phyloP scores from a whole-genome alignment of 2,329 filamentous ascomycete species.

The Cladosporium sp. region DNA sequence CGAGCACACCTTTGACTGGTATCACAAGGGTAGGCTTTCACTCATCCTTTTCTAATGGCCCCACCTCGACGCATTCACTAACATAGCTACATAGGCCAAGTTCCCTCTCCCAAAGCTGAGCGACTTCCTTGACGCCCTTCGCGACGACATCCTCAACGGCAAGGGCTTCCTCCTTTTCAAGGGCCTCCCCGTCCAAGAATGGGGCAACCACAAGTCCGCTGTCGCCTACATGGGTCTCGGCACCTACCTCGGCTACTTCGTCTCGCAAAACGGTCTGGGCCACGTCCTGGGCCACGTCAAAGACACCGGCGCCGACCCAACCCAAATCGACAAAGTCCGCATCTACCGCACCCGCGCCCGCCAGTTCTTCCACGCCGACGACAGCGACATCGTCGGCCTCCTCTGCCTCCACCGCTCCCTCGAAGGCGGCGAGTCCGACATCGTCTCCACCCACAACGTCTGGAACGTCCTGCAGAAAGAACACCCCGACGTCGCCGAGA shows the following conservation, averaged over 20 bases:
- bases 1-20: slow-evolving; percentile 67
- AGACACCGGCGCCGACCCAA: slow-evolving; percentile 78
- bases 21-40: slow-evolving; percentile 57
- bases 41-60: not conserved
- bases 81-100: slow-evolving; percentile 44
- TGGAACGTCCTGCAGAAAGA: slow-evolving; percentile 77
- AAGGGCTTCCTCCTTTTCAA: slow-evolving; percentile 92
- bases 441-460: slow-evolving; percentile 75
- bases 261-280: slow-evolving; percentile 80
- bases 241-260: slow-evolving; percentile 82
- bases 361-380: slow-evolving; percentile 85
- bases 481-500: slow-evolving; percentile 74
- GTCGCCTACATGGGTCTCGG: slow-evolving; percentile 85
- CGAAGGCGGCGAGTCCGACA: slow-evolving; percentile 80
- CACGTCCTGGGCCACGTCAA: slow-evolving; percentile 89
- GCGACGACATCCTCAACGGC: slow-evolving; percentile 71
- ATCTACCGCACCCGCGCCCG: slow-evolving; percentile 86
- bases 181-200: slow-evolving; percentile 72
- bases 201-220: slow-evolving; percentile 77
- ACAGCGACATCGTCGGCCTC: slow-evolving; percentile 78
- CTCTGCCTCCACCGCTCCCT: slow-evolving; percentile 76
- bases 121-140: slow-evolving; percentile 55
- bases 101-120: slow-evolving; percentile 63
- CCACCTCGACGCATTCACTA: not conserved
- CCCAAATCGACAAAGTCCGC: slow-evolving; percentile 80